These are phyloP conservation scores for Neohortaea acidophila DNA, from an alignment of 495 filamentous ascomycete species.

Conservation along the genomic window DNA sequence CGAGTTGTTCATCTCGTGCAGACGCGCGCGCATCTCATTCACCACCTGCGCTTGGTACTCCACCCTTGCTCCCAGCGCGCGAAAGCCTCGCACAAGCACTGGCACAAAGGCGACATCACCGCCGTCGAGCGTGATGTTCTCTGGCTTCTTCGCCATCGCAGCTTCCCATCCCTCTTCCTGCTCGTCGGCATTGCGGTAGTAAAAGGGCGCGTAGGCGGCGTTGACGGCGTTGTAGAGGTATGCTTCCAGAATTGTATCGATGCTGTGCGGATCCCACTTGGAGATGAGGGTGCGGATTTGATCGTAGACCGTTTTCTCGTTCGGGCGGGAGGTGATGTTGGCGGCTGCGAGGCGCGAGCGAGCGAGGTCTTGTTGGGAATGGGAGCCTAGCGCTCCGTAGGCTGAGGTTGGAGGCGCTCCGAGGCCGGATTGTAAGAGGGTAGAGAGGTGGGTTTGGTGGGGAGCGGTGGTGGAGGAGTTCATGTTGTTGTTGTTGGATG, in stretches of 20 bases:
- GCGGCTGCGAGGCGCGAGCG: slow-evolving; percentile 3
- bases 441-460: slow-evolving; percentile 5
- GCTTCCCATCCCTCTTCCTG: slow-evolving; percentile 85
- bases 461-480: neutral
- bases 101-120: slow-evolving; percentile 35
- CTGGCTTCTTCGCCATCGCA: slow-evolving; percentile 69
- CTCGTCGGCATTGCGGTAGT: slow-evolving; percentile 58
- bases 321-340: slow-evolving; percentile 22
- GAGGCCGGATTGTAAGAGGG: slow-evolving; percentile 2
- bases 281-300: slow-evolving; percentile 63
- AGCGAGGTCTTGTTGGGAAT: slow-evolving; percentile 12
- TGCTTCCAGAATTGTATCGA: slow-evolving; percentile 63
- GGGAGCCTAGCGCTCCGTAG: slow-evolving; percentile 1
- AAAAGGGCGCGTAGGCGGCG: slow-evolving; percentile 64
- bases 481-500: slow-evolving; percentile 13
- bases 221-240: slow-evolving; percentile 92
- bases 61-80: slow-evolving; percentile 59
- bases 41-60: slow-evolving; percentile 61
- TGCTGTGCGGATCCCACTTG: slow-evolving; percentile 68
- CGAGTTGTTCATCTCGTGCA: slow-evolving; percentile 81
- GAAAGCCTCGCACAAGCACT: slow-evolving; percentile 53
- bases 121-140: slow-evolving; percentile 51
- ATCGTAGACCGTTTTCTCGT: slow-evolving; percentile 68
- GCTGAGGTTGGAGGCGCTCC: neutral
- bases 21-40: slow-evolving; percentile 52